Base-by-base conservation (phyloP, 2,329 filamentous ascomycete species). In the Ceratocystis albifundus region DNA sequence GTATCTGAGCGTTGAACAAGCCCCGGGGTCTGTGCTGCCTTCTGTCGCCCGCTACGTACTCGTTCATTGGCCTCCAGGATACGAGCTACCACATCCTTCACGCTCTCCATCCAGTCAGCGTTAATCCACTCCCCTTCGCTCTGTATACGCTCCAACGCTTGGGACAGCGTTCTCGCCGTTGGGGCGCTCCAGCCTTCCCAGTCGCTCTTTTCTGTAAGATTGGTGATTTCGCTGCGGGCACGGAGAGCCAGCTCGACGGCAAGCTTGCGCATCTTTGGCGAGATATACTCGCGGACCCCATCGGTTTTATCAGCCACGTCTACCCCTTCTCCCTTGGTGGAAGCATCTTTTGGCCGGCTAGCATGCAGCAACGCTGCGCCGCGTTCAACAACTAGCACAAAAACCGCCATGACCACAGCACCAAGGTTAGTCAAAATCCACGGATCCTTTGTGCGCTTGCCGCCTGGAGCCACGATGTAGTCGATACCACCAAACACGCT, bases 401-500 rank as follows among this genome's bases (percentile, higher is more conserved):
- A 84, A 0, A 89, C 72, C 0, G 82, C 83, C 0, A 82, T 83
- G 1, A 88, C 76, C 17, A 89, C 74, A 0, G 81, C 78, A 0
- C 82, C 77, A 1, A 82, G 69, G 66, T 85, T 77, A 50, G 74
- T 73, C 61, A 77, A 72, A 5, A 80, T 73, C 81, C 80, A 81
- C 66, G 77, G 75, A 69, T 84, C 78, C 66, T 79, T 73, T 64
- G 77, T 77, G 46, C 74, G 75, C 30, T 71, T 73, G n/a, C 80
- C 79, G 12, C 74, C 73, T 0, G 79, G 78, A 1, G 74, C 73
- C 10, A 79, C 71, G 62, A 84, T 80, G 20, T 77, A 76, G 78
- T 88, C 87, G 64, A 91, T 80, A 0, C 89, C 90, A 0, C 89
- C 87, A 62, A 89, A 83, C 0, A 95, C 82, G 65, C 90, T 88